These are phyloP conservation scores for Ilyonectria destructans DNA, from an alignment of 2,329 filamentous ascomycete genomes.

Conservation along the genomic window DNA sequence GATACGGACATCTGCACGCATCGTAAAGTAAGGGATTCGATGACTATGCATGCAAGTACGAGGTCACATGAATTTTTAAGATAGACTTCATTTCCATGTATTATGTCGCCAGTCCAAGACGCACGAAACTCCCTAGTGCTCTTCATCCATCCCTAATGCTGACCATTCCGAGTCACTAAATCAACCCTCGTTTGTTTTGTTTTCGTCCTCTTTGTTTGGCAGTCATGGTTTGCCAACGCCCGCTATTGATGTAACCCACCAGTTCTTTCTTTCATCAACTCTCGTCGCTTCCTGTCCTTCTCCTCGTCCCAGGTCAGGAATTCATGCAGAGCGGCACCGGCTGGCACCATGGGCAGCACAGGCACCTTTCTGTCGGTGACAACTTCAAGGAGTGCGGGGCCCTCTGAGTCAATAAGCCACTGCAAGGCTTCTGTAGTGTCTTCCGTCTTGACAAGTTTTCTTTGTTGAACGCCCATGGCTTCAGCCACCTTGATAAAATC, in stretches of 20 bases:
- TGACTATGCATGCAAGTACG: not conserved
- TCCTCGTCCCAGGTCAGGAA: slow-evolving; percentile 70
- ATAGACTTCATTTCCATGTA: not conserved
- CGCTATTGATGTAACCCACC: not conserved
- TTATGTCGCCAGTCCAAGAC: not conserved
- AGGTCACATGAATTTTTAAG: not conserved
- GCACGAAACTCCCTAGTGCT: not conserved
- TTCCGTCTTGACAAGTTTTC: slow-evolving; percentile 80
- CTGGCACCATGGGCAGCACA: slow-evolving; percentile 97
- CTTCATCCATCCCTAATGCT: not conserved
- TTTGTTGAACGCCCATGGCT: slow-evolving; percentile 88
- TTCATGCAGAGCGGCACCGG: slow-evolving; percentile 89
- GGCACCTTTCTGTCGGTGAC: slow-evolving; percentile 93
- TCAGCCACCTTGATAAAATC: slow-evolving; percentile 95
- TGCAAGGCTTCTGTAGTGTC: slow-evolving; percentile 85
- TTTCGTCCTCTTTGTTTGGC: not conserved
- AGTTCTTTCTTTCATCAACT: slow-evolving; percentile 8
- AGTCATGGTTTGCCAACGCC: not conserved
- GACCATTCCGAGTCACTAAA: not conserved
- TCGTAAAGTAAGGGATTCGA: not conserved
- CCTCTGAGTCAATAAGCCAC: slow-evolving; percentile 91
- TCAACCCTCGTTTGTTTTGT: not conserved
- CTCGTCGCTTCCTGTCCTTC: slow-evolving; percentile 7
- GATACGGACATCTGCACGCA: too few species aligned
- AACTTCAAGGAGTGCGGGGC: slow-evolving; percentile 92